Evolutionary conservation across 2,329 filamentous ascomycete species (phyloP).

Genomic region (Fusarium papillatum): DNA sequence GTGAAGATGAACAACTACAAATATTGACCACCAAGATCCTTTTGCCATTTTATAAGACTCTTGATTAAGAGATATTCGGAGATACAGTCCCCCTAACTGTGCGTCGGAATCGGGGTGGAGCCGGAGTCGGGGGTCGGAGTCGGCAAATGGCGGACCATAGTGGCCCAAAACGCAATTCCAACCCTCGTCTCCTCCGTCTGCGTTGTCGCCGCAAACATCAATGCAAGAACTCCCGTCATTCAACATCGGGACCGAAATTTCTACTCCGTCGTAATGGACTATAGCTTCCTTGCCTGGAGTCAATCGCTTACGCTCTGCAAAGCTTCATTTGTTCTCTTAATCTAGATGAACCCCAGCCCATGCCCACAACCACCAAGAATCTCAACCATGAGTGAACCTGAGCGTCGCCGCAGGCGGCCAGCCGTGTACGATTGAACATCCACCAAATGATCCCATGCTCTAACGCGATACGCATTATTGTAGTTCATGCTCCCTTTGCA

Average conservation of each 20-base stretch:
- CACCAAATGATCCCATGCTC: background rate
- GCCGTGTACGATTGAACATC: conserved; percentile 39
- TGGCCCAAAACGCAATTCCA: conserved; percentile 18
- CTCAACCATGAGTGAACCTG: conserved; percentile 28
- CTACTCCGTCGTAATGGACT: background rate
- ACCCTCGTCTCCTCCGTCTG: conserved; percentile 4
- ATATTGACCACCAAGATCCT: background rate
- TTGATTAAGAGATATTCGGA: background rate
- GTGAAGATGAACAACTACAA: background rate
- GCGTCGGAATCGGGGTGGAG: background rate
- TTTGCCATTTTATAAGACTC: background rate
- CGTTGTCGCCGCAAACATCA: background rate
- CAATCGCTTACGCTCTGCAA: background rate
- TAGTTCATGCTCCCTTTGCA: conserved; percentile 57
- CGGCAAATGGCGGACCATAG: conserved; percentile 26
- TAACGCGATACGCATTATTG: conserved; percentile 12
- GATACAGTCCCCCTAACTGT: background rate
- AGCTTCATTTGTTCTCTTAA: background rate
- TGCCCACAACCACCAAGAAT: background rate
- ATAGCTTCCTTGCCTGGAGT: too few species aligned
- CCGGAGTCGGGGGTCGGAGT: background rate
- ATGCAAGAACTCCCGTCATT: background rate
- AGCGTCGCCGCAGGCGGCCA: conserved; percentile 45
- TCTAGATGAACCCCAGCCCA: background rate
- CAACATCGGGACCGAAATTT: background rate